Conservation (phyloP, 129 eudicot genomes). For the Lonicera japonica region DNA sequence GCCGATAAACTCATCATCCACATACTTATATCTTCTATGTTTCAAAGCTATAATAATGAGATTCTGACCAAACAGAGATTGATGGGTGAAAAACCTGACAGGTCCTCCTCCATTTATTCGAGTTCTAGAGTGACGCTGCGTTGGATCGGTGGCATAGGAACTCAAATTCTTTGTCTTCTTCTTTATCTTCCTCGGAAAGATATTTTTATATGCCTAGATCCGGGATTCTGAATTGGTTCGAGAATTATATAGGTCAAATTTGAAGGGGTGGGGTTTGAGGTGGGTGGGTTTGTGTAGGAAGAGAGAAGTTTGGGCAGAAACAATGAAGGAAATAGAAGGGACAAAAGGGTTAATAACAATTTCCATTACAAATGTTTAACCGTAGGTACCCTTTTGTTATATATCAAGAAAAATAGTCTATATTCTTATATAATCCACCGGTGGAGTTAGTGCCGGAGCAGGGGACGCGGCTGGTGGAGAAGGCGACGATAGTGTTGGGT, state of each 20-base stretch:
- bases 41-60: slow-evolving; percentile 23
- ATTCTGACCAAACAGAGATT: slow-evolving; percentile 39
- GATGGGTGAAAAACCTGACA: slow-evolving; percentile 21
- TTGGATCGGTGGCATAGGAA: slow-evolving; percentile 47
- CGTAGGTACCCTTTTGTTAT: slow-evolving; percentile 40
- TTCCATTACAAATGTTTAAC: slow-evolving; percentile 73
- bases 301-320: too few relatives aligned
- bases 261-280: slow-evolving; percentile 69
- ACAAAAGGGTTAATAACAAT: slow-evolving; percentile 72
- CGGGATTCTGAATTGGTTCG: slow-evolving; percentile 71
- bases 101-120: slow-evolving; percentile 28
- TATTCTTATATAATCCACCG: too few relatives aligned
- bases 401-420: slow-evolving; percentile 33
- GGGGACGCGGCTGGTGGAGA: too few relatives aligned
- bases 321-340: too few relatives aligned
- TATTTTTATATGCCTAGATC: slow-evolving; percentile 43
- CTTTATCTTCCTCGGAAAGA: slow-evolving; percentile 64
- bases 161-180: slow-evolving; percentile 54
- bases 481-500: too few relatives aligned
- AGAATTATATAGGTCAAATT: slow-evolving; percentile 44
- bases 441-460: too few relatives aligned
- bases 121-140: slow-evolving; percentile 94
- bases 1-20: slow-evolving; percentile 72
- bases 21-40: slow-evolving; percentile 47
- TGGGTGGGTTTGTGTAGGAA: too few relatives aligned